Evolutionary conservation across 495 filamentous ascomycete species (phyloP), one percentile per base, ranked within the genome.

Genomic region (Aspergillus coremiiformis): DNA sequence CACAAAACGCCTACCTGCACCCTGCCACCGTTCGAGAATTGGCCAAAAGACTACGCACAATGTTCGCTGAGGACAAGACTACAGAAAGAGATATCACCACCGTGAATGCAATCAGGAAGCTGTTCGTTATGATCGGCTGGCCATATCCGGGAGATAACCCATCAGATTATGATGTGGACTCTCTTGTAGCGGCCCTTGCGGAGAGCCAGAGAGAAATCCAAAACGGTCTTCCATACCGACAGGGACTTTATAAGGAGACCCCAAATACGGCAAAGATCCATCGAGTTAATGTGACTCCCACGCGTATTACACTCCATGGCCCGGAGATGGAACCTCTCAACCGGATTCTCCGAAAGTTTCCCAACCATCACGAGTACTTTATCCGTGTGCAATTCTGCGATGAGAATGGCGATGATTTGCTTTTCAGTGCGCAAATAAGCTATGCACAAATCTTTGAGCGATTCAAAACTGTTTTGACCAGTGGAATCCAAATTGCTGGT

Each of bases 271-370:
- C 56, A 3, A 27, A 19, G 17, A 73, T 90, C 30, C 78, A 84
- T 48, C 78, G 80, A 23, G 80, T 75, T 8, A 71, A 68, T n/a
- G 77, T 91, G 23, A 87, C 85, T 0, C 89, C 89, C 0, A 71
- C 78, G n/a, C 77, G 82, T 1, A 77, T 82, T 32, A 80, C 73
- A n/a, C 72, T 90, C 14, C 76, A 78, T 23, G 89, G 89, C 0
- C 88, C 88, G 1, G 81, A 83, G 32, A 64, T 77, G 1, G 89
- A 91, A 66, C 71, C 75, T 3, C 82, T 77, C 56, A 94, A 94
- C 60, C 76, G 89, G 11, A 80, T 92, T 2, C 69, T 94, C 4
- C 77, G 89, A 26, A 84, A 82, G 47, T 94, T 84, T 52, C 68
- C 78, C 1, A 58, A 78, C 1, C 74, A 84, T 52, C 74, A 70